Conservation (phyloP, 2,329 filamentous ascomycete genomes). For the Ophiostoma sp. region DNA sequence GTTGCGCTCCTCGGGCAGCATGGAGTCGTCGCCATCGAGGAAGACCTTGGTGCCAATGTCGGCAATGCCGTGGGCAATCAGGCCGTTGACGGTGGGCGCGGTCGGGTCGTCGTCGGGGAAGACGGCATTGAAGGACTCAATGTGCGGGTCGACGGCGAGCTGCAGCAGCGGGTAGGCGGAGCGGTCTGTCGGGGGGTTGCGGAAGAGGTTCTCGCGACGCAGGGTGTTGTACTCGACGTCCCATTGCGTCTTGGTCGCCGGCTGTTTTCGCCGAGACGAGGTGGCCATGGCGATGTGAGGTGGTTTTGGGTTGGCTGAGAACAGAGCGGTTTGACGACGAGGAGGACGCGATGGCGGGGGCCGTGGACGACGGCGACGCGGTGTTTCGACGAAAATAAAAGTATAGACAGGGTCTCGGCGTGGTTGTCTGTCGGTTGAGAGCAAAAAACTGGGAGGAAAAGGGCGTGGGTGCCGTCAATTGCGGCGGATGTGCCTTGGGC, state of each 20-base stretch:
- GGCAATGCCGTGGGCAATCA: constrained; percentile 67
- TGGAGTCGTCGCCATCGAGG: constrained; percentile 71
- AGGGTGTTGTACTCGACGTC: constrained; percentile 79
- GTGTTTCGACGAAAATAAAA: not conserved
- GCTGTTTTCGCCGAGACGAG: constrained; percentile 26
- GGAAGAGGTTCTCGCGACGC: constrained; percentile 81
- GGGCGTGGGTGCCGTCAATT: constrained; percentile 11
- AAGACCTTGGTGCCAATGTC: constrained; percentile 89
- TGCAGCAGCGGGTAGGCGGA: constrained; percentile 84
- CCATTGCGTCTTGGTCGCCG: constrained; percentile 65
- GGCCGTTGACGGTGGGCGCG: constrained; percentile 31
- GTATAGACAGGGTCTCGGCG: not conserved
- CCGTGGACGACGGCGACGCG: not conserved
- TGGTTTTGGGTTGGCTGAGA: not conserved
- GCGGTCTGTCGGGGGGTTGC: constrained; percentile 78
- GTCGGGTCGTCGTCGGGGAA: constrained; percentile 59
- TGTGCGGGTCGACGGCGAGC: constrained; percentile 81
- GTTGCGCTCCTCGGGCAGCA: constrained; percentile 59
- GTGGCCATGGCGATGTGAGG: constrained; percentile 22
- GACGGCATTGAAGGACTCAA: constrained; percentile 91
- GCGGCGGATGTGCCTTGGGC: not conserved
- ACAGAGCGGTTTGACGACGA: not conserved
- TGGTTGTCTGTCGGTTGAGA: not conserved
- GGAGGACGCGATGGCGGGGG: not conserved
- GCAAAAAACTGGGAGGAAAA: not conserved